Percentiles rank a stretch among this genome's conserved stretches.
These are phyloP conservation scores for Crotalaria pallida DNA, from an alignment of 306 rosid genomes.

Conservation along the genomic window DNA sequence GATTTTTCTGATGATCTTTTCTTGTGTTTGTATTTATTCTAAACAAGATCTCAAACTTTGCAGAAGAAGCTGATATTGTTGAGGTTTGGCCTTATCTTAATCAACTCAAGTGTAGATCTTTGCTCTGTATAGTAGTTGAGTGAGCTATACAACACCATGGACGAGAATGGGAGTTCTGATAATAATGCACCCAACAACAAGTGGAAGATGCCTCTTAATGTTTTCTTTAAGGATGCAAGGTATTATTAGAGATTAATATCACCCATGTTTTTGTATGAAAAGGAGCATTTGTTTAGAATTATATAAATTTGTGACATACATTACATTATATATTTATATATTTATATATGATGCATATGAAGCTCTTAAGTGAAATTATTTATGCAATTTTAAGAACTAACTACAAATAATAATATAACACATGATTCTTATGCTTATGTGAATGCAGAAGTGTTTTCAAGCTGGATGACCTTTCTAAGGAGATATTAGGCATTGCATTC, in stretches of 20 bases:
- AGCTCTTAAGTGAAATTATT: background rate
- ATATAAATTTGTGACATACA: background rate
- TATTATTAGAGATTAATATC: background rate
- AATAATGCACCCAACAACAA: conserved; percentile 21
- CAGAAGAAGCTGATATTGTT: background rate
- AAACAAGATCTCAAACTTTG: background rate
- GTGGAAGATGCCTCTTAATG: conserved; percentile 51
- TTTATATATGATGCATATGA: too few relatives aligned
- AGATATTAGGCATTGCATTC: conserved; percentile 70
- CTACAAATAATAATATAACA: background rate
- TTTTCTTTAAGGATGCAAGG: conserved; percentile 83
- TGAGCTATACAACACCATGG: conserved; percentile 22
- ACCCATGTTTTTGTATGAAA: background rate
- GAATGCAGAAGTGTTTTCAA: conserved; percentile 58
- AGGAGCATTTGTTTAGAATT: background rate
- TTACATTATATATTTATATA: background rate
- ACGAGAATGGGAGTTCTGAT: conserved; percentile 23
- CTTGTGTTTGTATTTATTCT: background rate
- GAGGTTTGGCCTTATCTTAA: background rate
- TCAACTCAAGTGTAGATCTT: background rate
- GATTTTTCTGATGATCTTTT: background rate
- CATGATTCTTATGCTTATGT: background rate
- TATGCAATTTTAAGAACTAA: background rate
- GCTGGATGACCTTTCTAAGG: conserved; percentile 58
- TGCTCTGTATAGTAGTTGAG: background rate